phyloP scores from a whole-genome alignment of 345 rosid species.

The Lepidium didymum region DNA sequence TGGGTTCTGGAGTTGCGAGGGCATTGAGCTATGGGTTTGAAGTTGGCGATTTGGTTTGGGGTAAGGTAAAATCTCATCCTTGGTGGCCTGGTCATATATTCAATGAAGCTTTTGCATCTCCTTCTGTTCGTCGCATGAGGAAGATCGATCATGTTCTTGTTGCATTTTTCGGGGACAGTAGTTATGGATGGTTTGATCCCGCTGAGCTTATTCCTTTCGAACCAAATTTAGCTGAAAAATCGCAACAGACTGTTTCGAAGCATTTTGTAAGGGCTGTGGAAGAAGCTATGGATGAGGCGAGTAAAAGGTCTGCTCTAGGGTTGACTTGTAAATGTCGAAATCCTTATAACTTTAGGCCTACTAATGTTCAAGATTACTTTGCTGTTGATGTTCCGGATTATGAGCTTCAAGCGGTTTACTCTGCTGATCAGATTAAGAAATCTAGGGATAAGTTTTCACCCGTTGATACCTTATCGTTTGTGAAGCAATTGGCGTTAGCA shows the following conservation, averaged over 20 bases:
- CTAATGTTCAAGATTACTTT: slow-evolving; percentile 57
- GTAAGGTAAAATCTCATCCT: slow-evolving; percentile 97
- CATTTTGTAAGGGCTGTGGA: slow-evolving; percentile 81
- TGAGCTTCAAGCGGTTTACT: slow-evolving; percentile 68
- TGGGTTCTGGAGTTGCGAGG: slow-evolving; percentile 54
- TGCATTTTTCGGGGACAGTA: slow-evolving; percentile 96
- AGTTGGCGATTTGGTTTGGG: slow-evolving; percentile 99
- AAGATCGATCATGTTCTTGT: slow-evolving; percentile 81
- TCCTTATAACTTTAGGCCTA: slow-evolving; percentile 60
- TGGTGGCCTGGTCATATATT: slow-evolving; percentile 99
- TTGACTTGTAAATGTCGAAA: slow-evolving; percentile 84
- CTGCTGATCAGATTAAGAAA: slow-evolving; percentile 59
- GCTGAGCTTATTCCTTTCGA: slow-evolving; percentile 94
- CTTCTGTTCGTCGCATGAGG: slow-evolving; percentile 77
- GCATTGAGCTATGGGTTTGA: slow-evolving; percentile 75
- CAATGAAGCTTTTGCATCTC: slow-evolving; percentile 73
- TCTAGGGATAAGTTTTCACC: slow-evolving; percentile 68
- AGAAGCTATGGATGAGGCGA: slow-evolving; percentile 85
- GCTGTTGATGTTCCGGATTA: slow-evolving; percentile 87
- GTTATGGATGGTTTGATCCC: slow-evolving; percentile 99
- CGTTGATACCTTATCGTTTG: slow-evolving; percentile 42
- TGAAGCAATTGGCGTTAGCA: slow-evolving; percentile 59
- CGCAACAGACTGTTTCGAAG: slow-evolving; percentile 57
- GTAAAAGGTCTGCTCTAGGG: slow-evolving; percentile 77
- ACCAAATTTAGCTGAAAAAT: slow-evolving; percentile 55